Conservation (phyloP, 2,329 filamentous ascomycete genomes). For the Pestalotiopsis sp. region DNA sequence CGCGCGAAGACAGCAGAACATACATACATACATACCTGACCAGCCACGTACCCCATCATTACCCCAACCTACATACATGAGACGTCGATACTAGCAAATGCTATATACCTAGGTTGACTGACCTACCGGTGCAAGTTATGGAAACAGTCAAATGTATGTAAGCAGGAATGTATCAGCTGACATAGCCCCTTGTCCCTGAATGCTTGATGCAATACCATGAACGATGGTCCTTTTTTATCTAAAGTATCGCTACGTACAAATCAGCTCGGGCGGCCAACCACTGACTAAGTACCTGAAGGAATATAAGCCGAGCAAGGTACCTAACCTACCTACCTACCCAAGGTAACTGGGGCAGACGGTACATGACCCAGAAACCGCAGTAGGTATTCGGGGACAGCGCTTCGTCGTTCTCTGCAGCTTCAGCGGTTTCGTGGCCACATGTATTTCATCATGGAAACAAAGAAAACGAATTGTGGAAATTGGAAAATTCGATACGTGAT, state of each 20-base stretch:
- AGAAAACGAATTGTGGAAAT: background rate
- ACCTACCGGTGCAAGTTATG: background rate
- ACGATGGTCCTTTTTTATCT: background rate
- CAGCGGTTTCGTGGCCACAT: no score
- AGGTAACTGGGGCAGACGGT: no score
- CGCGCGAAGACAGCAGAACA: background rate
- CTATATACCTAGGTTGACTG: background rate
- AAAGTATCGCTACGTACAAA: background rate
- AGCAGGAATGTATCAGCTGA: background rate
- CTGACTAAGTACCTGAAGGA: background rate
- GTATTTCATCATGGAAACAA: background rate
- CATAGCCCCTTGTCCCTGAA: background rate
- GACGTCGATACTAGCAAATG: background rate
- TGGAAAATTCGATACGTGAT: background rate
- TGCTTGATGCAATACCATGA: background rate
- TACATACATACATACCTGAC: no score
- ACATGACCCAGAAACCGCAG: no score
- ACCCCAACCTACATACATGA: background rate
- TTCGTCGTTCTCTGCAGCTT: background rate
- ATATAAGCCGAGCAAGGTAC: background rate
- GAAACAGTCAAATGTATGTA: background rate
- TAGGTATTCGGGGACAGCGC: background rate
- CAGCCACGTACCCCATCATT: background rate
- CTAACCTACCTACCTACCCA: background rate
- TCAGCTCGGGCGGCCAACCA: background rate